Percentiles rank a stretch among this genome's conserved stretches.
These are phyloP conservation scores for Neurospora tetraspora DNA, from an alignment of 495 filamentous ascomycete genomes.

Conservation along the genomic window DNA sequence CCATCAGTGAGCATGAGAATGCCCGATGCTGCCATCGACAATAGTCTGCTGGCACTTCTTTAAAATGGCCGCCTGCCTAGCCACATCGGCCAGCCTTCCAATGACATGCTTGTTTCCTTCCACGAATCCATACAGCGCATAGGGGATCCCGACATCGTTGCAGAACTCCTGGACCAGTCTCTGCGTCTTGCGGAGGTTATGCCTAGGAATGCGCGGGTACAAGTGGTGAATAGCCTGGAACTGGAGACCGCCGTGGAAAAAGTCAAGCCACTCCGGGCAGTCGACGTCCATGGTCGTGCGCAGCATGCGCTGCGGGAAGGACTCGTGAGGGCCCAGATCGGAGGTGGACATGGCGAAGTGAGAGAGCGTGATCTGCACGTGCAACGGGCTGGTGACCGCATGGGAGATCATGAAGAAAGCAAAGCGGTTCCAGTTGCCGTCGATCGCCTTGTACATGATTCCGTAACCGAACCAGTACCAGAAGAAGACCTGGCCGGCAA, in stretches of 20 bases:
- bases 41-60: slow-evolving; percentile 73
- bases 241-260: slow-evolving; percentile 91
- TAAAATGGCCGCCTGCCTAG: slow-evolving; percentile 76
- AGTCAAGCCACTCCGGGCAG: slow-evolving; percentile 91
- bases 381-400: slow-evolving; percentile 74
- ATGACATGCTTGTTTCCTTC: slow-evolving; percentile 88
- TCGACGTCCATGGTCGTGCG: slow-evolving; percentile 98
- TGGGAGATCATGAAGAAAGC: slow-evolving; percentile 79
- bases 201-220: slow-evolving; percentile 86
- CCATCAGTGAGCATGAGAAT: slow-evolving; percentile 14
- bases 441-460: slow-evolving; percentile 67
- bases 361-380: slow-evolving; percentile 91
- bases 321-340: slow-evolving; percentile 77
- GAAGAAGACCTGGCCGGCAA: slow-evolving; percentile 75
- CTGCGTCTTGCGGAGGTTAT: slow-evolving; percentile 81
- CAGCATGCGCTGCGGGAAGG: slow-evolving; percentile 93
- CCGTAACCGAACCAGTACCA: slow-evolving; percentile 92
- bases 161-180: slow-evolving; percentile 83
- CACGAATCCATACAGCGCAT: slow-evolving; percentile 87
- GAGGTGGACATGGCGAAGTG: slow-evolving; percentile 97
- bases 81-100: slow-evolving; percentile 71
- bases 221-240: slow-evolving; percentile 96
- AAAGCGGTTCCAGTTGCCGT: slow-evolving; percentile 57
- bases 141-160: slow-evolving; percentile 81
- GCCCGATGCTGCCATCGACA: slow-evolving; percentile 23